Conservation (phyloP, 2,329 filamentous ascomycete species). For the Fusarium transvaalense region DNA sequence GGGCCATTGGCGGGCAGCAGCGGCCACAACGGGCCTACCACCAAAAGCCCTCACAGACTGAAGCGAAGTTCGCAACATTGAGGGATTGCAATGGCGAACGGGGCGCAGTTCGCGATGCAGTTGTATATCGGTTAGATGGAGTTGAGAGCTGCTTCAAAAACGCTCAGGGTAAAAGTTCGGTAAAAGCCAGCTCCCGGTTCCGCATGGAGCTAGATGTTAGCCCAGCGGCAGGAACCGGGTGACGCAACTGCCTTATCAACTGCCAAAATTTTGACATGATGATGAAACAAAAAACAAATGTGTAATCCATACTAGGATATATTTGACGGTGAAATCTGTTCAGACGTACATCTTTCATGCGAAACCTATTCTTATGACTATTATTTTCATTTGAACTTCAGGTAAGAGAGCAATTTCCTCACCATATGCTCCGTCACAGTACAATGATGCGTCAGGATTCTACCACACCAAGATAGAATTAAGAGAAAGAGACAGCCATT, state of each 20-base stretch:
- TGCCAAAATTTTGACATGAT: not conserved
- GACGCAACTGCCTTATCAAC: slow-evolving; percentile 46
- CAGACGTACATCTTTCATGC: too few relatives aligned
- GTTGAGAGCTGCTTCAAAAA: slow-evolving; percentile 56
- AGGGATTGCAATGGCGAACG: slow-evolving; percentile 63
- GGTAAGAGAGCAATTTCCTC: not conserved
- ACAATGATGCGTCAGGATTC: not conserved
- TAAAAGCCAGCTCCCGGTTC: slow-evolving; percentile 53
- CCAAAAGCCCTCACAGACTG: slow-evolving; percentile 72
- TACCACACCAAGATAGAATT: not conserved
- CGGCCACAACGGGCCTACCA: slow-evolving; percentile 65
- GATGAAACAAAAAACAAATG: not conserved
- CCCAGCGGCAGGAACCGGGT: slow-evolving; percentile 55
- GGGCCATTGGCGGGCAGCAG: slow-evolving; percentile 71
- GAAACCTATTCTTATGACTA: too few relatives aligned
- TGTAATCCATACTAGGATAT: not conserved
- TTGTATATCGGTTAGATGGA: slow-evolving; percentile 51
- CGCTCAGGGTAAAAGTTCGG: slow-evolving; percentile 61
- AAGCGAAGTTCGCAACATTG: slow-evolving; percentile 77
- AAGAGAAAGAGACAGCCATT: not conserved
- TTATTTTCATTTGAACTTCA: not conserved
- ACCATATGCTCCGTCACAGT: too few relatives aligned
- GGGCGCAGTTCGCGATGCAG: slow-evolving; percentile 49
- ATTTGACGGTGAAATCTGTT: not conserved
- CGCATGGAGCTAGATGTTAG: slow-evolving; percentile 42